Evolutionary conservation across 2,329 filamentous ascomycete genomes (phyloP), one percentile per base, ranked within the genome.

Genomic region (Calonectria fujianensis): DNA sequence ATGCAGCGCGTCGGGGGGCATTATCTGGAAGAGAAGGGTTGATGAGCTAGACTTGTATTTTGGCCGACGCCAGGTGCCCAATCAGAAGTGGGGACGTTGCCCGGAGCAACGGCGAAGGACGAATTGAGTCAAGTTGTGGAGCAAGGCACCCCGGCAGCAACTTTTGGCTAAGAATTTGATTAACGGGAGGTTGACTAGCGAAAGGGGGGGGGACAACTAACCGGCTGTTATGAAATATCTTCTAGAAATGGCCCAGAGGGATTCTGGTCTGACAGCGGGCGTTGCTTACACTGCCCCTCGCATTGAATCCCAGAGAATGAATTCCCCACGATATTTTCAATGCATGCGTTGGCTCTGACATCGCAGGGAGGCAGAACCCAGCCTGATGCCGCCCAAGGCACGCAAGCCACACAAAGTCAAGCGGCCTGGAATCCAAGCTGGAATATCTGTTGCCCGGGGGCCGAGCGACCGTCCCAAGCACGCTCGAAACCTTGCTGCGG

Each of bases 1-100:
- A 85, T 83, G 82, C 79, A 82, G 83, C 82, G 84, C 82, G 84
- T 83, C 76, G 76, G 68, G 77, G 72, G 75, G 71, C 74, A 72
- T 77, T 70, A 70, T 73, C 71, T 74, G 68, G 71, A 75, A 80
- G 39, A 74, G 75, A 76, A 72, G 76, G 74, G 64, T 76, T 73
- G 76, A 78, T 72, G 75, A 73, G 27, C 61, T 65, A 48, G 73
- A 66, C 73, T 54, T 73, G 76, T 82, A 82, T 82, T 82, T 82
- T 84, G 82, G 77, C 82, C 77, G 70, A 59, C 59, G 65, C 39
- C 69, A 69, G 71, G 18, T 70, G 74, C 74, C 82, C 82, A 85
- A 85, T 84, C 77, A 84, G 76, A 57, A 70, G 69, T 68, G 32
- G 75, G 61, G 71, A 68, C 79, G 82, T 84, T 84, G 82, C 80